Evolutionary conservation across 2,329 filamentous ascomycete species (phyloP), one percentile per base, ranked within the genome.

Genomic region (Fusarium caatingaense): DNA sequence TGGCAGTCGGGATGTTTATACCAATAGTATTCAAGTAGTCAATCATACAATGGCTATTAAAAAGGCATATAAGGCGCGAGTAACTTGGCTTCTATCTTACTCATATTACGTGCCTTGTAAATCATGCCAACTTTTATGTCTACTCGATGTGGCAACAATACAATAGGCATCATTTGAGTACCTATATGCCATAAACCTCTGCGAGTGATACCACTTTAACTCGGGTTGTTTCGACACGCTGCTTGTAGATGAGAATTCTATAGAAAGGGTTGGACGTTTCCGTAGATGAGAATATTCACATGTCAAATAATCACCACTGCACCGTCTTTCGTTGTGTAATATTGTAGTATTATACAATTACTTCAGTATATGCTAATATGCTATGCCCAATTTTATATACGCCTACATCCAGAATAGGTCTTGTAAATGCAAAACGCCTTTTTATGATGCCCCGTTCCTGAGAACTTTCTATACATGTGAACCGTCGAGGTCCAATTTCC

Each of bases 351-450:
- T 44, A 25, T 55, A 40, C 28, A 58, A 18, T 66, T 23, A 9
- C 12, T 62, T 55, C 12, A 23, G 18, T 44, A 56, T 49, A 25
- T 56, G 20, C n/a, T 49, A 28, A 40, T 55, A 34, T 59, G 41
- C 53, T 55, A 53, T 42, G 3, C 25, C 25, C 55, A 60, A 60
- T 54, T 44, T 48, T 60, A 21, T 49, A 44, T 18, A 23, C 48
- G 49, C 34, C 30, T 54, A 18, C 16, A 30, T n/a, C 23, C 10
- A 21, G 6, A 41, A 8, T 30, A 62, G 32, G 21, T 53, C 49
- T 53, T 41, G 16, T 7, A 44, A 55, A n/a, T n/a, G 10, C 32
- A 40, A 50, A 68, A 60, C 64, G 60, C 67, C 67, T 27, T 55
- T 34, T 34, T 23, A 56, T 40, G 30, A 55, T 56, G 34, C 46